Percentiles rank a stretch among this genome's conserved stretches.
Evolutionary conservation across 495 filamentous ascomycete species (phyloP).

Genomic region (Aspergillus nanangensis): DNA sequence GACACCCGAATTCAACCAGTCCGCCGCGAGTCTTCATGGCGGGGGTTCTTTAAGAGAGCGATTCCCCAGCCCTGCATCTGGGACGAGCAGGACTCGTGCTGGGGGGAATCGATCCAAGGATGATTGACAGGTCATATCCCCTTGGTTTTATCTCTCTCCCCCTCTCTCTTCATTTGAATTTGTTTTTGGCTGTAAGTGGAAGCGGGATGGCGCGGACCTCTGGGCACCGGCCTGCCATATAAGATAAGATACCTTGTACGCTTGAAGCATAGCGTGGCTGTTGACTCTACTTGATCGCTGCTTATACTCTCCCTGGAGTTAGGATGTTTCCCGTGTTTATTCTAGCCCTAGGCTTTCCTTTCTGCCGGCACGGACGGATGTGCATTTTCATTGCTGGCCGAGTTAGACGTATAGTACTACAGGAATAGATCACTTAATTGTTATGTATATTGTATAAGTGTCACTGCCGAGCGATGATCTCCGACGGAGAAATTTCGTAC

Average conservation of each 20-base stretch:
- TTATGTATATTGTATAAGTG: too few species aligned
- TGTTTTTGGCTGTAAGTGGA: constrained; percentile 1
- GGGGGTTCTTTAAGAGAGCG: constrained; percentile 16
- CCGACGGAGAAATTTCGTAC: too few species aligned
- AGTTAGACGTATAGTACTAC: too few species aligned
- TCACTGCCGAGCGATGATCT: too few species aligned
- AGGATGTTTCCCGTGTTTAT: not conserved
- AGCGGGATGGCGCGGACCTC: not conserved
- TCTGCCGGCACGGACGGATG: not conserved
- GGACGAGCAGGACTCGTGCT: constrained; percentile 41
- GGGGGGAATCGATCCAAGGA: constrained; percentile 26
- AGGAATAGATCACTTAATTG: too few species aligned
- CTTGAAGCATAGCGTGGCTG: constrained; percentile 15
- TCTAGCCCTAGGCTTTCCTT: not conserved
- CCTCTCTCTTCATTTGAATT: not conserved
- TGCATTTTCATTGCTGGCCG: too few species aligned
- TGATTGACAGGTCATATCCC: constrained; percentile 17
- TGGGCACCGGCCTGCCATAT: not conserved
- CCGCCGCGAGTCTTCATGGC: constrained; percentile 12
- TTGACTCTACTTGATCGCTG: constrained; percentile 3
- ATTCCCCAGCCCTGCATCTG: constrained; percentile 25
- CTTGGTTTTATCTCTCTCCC: constrained; percentile 1
- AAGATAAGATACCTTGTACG: constrained; percentile 13
- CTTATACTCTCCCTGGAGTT: too few species aligned
- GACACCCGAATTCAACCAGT: constrained; percentile 18